These are phyloP conservation scores for Syncephalastrum contaminatum DNA, from an alignment of 371 early-diverging fungal species.

Conservation along the genomic window DNA sequence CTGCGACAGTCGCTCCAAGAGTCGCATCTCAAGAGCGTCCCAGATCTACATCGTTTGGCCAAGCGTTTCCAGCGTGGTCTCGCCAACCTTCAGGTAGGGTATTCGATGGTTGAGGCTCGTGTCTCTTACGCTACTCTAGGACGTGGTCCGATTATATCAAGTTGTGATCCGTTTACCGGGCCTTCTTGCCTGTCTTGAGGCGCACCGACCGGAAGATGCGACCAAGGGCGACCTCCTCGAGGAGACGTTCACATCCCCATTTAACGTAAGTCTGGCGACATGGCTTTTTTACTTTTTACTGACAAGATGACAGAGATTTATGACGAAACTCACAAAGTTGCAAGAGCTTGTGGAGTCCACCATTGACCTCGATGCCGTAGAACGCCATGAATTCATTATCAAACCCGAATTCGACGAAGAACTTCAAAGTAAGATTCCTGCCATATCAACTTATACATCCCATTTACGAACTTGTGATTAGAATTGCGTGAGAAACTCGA, in stretches of 20 bases:
- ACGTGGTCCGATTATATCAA: constrained; percentile 91
- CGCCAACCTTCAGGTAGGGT: constrained; percentile 71
- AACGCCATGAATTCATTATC: constrained; percentile 88
- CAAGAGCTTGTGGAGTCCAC: constrained; percentile 85
- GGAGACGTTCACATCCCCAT: constrained; percentile 17
- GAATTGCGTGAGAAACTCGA: constrained; percentile 67
- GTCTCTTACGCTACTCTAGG: constrained; percentile 34
- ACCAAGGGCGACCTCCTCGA: constrained; percentile 18
- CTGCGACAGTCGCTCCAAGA: constrained; percentile 73
- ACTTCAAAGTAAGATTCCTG: constrained; percentile 60
- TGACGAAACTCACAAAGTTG: constrained; percentile 58
- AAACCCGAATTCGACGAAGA: constrained; percentile 80
- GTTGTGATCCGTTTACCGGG: constrained; percentile 75
- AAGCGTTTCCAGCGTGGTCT: constrained; percentile 80
- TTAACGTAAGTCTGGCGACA: constrained; percentile 10
- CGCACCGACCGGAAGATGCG: constrained; percentile 33
- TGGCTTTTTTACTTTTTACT: not conserved
- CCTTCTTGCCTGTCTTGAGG: constrained; percentile 59
- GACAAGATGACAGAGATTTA: constrained; percentile 35
- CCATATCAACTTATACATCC: not conserved
- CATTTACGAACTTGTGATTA: constrained; percentile 14
- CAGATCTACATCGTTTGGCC: constrained; percentile 86
- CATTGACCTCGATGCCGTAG: constrained; percentile 86
- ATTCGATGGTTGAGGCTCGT: not conserved
- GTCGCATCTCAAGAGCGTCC: constrained; percentile 74